Conservation (phyloP, 129 eudicot species). For the Glebionis coronaria region DNA sequence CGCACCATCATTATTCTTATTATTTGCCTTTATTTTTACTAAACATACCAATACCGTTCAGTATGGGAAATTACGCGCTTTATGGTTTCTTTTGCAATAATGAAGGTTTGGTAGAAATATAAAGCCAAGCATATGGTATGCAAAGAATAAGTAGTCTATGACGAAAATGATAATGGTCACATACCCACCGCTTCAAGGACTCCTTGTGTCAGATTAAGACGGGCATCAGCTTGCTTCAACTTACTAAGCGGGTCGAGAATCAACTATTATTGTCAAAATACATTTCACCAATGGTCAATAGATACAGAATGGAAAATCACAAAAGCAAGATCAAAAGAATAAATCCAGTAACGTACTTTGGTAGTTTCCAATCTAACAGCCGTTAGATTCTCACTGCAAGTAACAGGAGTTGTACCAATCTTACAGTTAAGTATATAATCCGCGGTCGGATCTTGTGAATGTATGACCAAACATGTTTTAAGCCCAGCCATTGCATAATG, state of each 20-base stretch:
- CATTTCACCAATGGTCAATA: constrained; percentile 17
- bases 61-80: background rate
- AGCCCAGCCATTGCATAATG: constrained; percentile 80
- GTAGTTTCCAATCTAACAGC: constrained; percentile 94
- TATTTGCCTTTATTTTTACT: too few species aligned
- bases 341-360: constrained; percentile 47
- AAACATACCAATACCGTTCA: background rate
- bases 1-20: too few species aligned
- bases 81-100: background rate
- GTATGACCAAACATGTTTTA: constrained; percentile 77
- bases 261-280: constrained; percentile 48
- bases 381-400: constrained; percentile 64
- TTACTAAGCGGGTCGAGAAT: constrained; percentile 75
- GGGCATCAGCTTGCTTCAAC: constrained; percentile 87
- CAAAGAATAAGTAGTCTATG: background rate
- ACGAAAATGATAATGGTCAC: constrained; percentile 33
- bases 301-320: constrained; percentile 1
- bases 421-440: constrained; percentile 77
- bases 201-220: constrained; percentile 85
- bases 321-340: background rate
- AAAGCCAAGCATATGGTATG: background rate
- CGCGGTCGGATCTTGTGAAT: constrained; percentile 86
- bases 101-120: background rate
- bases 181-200: constrained; percentile 98
- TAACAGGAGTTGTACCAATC: constrained; percentile 68